phyloP scores from a whole-genome alignment of 108 stramenopile genomes.

The Aureococcus anophagefferens region DNA sequence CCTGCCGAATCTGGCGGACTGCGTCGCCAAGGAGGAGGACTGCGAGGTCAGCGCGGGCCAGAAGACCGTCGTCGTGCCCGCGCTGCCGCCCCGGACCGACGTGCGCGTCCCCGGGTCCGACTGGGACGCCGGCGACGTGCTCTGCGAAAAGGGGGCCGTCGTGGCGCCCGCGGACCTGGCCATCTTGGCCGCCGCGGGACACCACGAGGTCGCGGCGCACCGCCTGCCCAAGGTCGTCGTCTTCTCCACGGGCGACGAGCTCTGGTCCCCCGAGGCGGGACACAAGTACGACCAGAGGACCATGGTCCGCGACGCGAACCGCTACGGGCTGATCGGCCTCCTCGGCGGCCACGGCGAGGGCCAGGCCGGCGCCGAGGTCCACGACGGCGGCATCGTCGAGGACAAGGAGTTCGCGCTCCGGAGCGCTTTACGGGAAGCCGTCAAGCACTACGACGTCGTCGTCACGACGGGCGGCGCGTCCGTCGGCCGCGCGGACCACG shows the following conservation, averaged over 20 bases:
- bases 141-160: slow-evolving; percentile 11
- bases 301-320: slow-evolving; percentile 79
- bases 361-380: slow-evolving; percentile 32
- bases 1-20: slow-evolving; percentile 35
- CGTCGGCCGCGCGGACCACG: slow-evolving; percentile 52
- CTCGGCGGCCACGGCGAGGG: slow-evolving; percentile 25
- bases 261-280: slow-evolving; percentile 44
- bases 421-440: slow-evolving; percentile 4
- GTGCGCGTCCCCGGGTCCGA: slow-evolving; percentile 34
- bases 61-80: neutral
- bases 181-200: slow-evolving; percentile 27
- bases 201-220: slow-evolving; percentile 4
- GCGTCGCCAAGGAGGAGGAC: slow-evolving; percentile 34
- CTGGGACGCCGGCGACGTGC: slow-evolving; percentile 13
- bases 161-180: slow-evolving; percentile 30
- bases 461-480: slow-evolving; percentile 76
- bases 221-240: slow-evolving; percentile 36
- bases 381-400: slow-evolving; percentile 69
- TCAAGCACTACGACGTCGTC: slow-evolving; percentile 61
- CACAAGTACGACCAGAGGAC: slow-evolving; percentile 6
- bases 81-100: slow-evolving; percentile 12
- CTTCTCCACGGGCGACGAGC: slow-evolving; percentile 79
- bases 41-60: neutral
- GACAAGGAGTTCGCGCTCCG: slow-evolving; percentile 47
- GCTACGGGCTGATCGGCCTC: slow-evolving; percentile 61